Conservation (phyloP, 352 stramenopile genomes). For the Globisporangium sylvaticum region DNA sequence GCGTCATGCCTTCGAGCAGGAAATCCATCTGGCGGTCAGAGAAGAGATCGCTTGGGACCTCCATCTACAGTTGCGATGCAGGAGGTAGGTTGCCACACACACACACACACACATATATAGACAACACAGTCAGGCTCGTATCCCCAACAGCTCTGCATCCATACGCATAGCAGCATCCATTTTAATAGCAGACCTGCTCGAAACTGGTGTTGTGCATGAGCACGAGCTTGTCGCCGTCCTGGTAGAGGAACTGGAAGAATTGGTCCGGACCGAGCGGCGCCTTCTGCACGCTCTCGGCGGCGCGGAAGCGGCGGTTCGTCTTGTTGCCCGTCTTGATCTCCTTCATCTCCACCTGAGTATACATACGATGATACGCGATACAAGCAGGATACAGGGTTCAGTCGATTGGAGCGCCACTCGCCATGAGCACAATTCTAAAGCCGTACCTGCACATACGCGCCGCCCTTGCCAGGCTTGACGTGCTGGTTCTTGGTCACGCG, state of each 20-base stretch:
- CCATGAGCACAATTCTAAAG: background rate
- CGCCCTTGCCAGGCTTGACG: constrained; percentile 83
- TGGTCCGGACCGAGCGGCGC: constrained; percentile 67
- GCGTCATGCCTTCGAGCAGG: constrained; percentile 69
- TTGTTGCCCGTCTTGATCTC: constrained; percentile 86
- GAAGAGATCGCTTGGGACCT: constrained; percentile 68
- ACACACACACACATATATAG: too few species aligned
- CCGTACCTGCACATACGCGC: constrained; percentile 69
- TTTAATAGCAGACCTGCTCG: constrained; percentile 54
- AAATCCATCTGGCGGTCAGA: constrained; percentile 74
- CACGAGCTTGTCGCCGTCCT: constrained; percentile 70
- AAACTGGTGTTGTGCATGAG: constrained; percentile 82
- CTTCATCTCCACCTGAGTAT: constrained; percentile 64
- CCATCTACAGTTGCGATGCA: constrained; percentile 36
- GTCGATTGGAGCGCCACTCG: background rate
- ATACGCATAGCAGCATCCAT: background rate
- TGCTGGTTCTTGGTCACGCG: constrained; percentile 81
- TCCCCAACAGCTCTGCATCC: background rate
- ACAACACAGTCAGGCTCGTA: background rate
- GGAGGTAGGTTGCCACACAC: background rate
- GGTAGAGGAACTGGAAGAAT: constrained; percentile 83
- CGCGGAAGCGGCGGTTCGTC: constrained; percentile 79
- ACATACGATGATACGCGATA: background rate
- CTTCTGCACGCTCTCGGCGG: constrained; percentile 77
- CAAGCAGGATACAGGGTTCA: background rate